Evolutionary conservation across 2,329 filamentous ascomycete genomes (phyloP).

Genomic region (Diplodia mutila): DNA sequence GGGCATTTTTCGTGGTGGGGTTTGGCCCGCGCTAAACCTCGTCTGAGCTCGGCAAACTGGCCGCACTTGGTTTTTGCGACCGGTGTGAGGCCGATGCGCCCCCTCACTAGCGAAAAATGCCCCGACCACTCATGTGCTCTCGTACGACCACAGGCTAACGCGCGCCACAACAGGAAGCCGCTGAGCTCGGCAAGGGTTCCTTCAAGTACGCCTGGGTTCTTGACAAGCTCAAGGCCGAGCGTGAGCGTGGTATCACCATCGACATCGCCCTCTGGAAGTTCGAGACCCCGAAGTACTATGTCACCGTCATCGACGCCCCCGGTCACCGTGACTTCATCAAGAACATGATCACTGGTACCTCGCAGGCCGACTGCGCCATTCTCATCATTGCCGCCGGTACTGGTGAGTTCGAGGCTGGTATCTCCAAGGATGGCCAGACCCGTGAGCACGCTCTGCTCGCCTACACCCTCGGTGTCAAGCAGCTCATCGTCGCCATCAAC

Average conservation of each 20-base stretch:
- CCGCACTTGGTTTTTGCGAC: slow-evolving; percentile 18
- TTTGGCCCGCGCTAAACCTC: slow-evolving; percentile 42
- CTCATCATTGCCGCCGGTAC: slow-evolving; percentile 99
- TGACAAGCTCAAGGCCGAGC: slow-evolving; percentile 99
- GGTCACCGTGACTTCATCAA: slow-evolving; percentile 99
- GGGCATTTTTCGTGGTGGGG: slow-evolving; percentile 45
- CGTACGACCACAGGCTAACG: slow-evolving; percentile 41
- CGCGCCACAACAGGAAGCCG: slow-evolving; percentile 79
- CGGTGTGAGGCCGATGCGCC: slow-evolving; percentile 2
- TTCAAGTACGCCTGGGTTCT: slow-evolving; percentile 99
- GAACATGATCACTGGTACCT: slow-evolving; percentile 99
- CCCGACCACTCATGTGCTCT: slow-evolving; percentile 2
- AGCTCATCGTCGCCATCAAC: slow-evolving; percentile 99
- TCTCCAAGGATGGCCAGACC: slow-evolving; percentile 99
- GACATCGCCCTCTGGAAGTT: slow-evolving; percentile 99
- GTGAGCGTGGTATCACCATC: slow-evolving; percentile 99
- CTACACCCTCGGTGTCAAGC: slow-evolving; percentile 99
- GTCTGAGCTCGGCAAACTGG: slow-evolving; percentile 33
- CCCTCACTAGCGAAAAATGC: not conserved
- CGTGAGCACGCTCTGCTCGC: slow-evolving; percentile 99
- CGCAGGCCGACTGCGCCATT: slow-evolving; percentile 99
- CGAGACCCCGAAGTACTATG: slow-evolving; percentile 96
- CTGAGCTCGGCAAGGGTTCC: slow-evolving; percentile 99
- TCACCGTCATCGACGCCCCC: slow-evolving; percentile 98
- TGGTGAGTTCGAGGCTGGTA: slow-evolving; percentile 99